Evolutionary conservation across 352 stramenopile species (phyloP), one percentile per base, ranked within the genome.

Genomic region (Phytophthora capsici): DNA sequence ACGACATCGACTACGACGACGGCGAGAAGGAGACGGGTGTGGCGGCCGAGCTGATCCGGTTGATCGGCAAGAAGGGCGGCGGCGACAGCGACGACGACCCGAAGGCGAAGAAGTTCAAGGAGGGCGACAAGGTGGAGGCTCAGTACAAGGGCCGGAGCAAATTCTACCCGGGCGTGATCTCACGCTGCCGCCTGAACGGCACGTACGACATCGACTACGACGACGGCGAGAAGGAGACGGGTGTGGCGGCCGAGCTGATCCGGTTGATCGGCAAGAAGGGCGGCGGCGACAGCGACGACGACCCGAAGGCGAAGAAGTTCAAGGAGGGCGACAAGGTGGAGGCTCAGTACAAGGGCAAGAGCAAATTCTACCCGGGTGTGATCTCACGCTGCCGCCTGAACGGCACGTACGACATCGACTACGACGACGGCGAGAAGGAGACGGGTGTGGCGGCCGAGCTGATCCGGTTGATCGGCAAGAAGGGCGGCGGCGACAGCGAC

Each of bases 171-270:
- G 52, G 52, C 14, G 52, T 59, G 52, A 59, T 59, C 52, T 59
- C 52, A 4, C 52, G 52, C 38, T 59, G 52, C 52, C 52, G 52
- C 26, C 52, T 59, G 38, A 59, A 59, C 38, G 52, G 52, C 52
- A 59, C 52, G 52, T 59, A 59, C 52, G 52, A 59, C 40, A 59
- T 59, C 52, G 52, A 59, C 52, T 59, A 59, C 52, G 52, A 59
- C 14, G 52, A 59, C 38, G 52, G 52, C 38, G 52, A 59, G 52
- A 59, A 59, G 52, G 52, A 59, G 52, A 59, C 52, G 40, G 52
- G 52, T 59, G 52, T 59, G 40, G 52, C 52, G 25, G 52, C 52
- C 52, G 52, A 59, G 26, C 28, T 51, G 52, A 59, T 59, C 52
- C 38, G 52, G 25, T 45, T 19, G 38, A 0, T 51, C 38, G 52